phyloP scores from a whole-genome alignment of 805 yeast genomes.

The Danielozyma ontarioensis region DNA sequence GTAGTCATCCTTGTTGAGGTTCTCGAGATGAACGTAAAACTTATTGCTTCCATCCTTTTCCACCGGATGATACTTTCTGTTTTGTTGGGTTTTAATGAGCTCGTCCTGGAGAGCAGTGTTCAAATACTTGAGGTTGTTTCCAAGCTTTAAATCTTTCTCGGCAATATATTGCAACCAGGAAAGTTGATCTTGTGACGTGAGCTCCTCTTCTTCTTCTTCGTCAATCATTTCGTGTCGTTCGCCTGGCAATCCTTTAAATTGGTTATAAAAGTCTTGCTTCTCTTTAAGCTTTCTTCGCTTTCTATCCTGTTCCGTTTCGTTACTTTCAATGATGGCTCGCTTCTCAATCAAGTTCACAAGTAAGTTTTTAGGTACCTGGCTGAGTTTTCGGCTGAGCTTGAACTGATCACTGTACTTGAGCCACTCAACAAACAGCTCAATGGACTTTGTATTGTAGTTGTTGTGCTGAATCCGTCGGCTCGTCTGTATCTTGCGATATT shows the following conservation, averaged over 20 bases:
- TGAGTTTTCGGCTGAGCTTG: conserved; percentile 16
- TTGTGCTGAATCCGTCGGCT: conserved; percentile 9
- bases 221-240: conserved; percentile 13
- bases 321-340: conserved; percentile 27
- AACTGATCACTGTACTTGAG: conserved; percentile 22
- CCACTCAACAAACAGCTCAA: conserved; percentile 37
- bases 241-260: conserved; percentile 17
- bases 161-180: conserved; percentile 36
- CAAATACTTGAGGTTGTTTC: conserved; percentile 32
- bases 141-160: conserved; percentile 29
- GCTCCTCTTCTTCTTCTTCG: conserved; percentile 17
- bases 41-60: conserved; percentile 9
- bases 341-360: conserved; percentile 33
- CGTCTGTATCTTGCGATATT: conserved; percentile 9
- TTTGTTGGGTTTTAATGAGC: conserved; percentile 21
- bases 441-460: conserved; percentile 29
- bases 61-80: conserved; percentile 25
- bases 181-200: conserved; percentile 19
- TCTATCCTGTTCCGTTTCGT: conserved; percentile 28
- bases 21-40: conserved; percentile 15
- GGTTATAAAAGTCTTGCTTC: conserved; percentile 36
- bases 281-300: conserved; percentile 30
- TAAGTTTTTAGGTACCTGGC: conserved; percentile 25
- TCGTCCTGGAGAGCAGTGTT: conserved; percentile 24
- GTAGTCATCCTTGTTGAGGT: conserved; percentile 26